Evolutionary conservation across 306 rosid species (phyloP).

Genomic region (Vigna unguiculata): DNA sequence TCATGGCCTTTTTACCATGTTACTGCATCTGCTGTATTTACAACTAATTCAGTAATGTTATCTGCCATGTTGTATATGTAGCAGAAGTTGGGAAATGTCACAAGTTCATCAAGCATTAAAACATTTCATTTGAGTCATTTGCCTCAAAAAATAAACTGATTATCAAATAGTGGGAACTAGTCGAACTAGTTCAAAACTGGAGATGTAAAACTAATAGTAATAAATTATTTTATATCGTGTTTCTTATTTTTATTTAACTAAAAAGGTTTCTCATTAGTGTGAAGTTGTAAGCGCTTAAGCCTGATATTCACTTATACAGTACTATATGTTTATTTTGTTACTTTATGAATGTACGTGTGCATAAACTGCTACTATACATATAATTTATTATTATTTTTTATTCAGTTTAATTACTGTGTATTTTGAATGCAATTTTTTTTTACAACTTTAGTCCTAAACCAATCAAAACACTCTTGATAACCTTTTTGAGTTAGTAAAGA

Average conservation of each 20-base stretch:
- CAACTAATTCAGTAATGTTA: slow-evolving; percentile 3
- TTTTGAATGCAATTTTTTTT: too few relatives aligned
- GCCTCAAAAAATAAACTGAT: background rate
- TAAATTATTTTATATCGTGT: background rate
- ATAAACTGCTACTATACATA: background rate
- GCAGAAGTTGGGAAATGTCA: slow-evolving; percentile 12
- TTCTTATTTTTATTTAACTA: background rate
- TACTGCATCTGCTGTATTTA: slow-evolving; percentile 36
- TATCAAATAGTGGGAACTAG: background rate
- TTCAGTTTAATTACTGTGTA: too few relatives aligned
- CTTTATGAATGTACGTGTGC: background rate
- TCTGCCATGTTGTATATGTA: background rate
- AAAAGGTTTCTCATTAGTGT: background rate
- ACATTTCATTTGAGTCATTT: background rate
- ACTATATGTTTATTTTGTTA: background rate
- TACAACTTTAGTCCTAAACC: too few relatives aligned
- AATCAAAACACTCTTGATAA: too few relatives aligned
- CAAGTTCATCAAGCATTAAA: slow-evolving; percentile 11
- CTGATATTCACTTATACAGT: background rate
- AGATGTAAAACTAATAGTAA: background rate
- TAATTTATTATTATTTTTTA: too few relatives aligned
- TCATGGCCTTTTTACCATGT: slow-evolving; percentile 32
- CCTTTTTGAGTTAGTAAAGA: too few relatives aligned
- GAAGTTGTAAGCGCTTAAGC: background rate
- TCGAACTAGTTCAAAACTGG: background rate